These are phyloP conservation scores for Alternaria consortialis DNA, from an alignment of 2,329 filamentous ascomycete species.

Conservation along the genomic window DNA sequence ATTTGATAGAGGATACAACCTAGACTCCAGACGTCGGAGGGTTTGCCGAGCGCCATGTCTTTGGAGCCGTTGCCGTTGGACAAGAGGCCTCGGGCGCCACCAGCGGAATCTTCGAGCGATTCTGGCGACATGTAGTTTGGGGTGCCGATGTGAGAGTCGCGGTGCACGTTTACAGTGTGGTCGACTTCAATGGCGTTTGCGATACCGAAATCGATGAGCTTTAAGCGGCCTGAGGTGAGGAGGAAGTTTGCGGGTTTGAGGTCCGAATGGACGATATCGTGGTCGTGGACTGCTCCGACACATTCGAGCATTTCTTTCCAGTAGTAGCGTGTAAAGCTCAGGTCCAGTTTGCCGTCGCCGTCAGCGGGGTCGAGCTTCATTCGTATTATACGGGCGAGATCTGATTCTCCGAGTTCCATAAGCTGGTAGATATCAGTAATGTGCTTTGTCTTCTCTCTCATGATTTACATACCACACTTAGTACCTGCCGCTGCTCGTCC, in stretches of 20 bases:
- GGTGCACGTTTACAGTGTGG: conserved; percentile 95
- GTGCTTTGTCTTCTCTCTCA: not conserved
- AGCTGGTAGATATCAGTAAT: conserved; percentile 63
- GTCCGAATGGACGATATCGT: conserved; percentile 95
- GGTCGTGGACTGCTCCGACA: conserved; percentile 84
- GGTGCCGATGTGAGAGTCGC: conserved; percentile 93
- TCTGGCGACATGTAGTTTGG: conserved; percentile 99
- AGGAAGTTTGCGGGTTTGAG: conserved; percentile 98
- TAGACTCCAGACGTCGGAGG: conserved; percentile 93
- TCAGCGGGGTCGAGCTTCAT: conserved; percentile 67
- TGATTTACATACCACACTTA: conserved; percentile 75
- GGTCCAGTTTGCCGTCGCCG: conserved; percentile 70
- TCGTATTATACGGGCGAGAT: conserved; percentile 85
- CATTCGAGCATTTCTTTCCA: conserved; percentile 99
- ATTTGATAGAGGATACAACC: conserved; percentile 98
- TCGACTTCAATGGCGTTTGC: conserved; percentile 96
- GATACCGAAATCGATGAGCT: conserved; percentile 98
- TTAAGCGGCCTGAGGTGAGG: conserved; percentile 85
- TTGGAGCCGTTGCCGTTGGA: conserved; percentile 60
- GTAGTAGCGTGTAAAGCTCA: conserved; percentile 93
- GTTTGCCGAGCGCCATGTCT: conserved; percentile 94
- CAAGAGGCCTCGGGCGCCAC: conserved; percentile 56
- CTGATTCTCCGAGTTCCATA: conserved; percentile 97
- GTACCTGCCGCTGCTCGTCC: conserved; percentile 87
- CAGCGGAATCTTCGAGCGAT: conserved; percentile 87